Base-by-base conservation (phyloP, 805 yeast species). In the Teunomyces stri region DNA sequence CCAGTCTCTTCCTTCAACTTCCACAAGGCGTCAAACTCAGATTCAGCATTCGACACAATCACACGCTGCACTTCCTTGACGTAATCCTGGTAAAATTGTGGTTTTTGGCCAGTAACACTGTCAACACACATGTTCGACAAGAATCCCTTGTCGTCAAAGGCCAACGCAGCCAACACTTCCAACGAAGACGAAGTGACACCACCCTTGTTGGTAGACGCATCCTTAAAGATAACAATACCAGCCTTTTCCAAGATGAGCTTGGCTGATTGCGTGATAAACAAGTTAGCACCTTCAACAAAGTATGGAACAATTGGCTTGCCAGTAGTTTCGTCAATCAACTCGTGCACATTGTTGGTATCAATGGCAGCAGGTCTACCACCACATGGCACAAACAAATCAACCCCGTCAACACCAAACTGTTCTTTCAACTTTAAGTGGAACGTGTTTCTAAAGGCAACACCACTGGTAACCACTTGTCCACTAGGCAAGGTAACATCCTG, bases 311-410 rank as follows among this genome's bases (percentile, higher is more conserved):
- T 73, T 16, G 87, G 68, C 68, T 85, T 84, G 48, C 94, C 95
- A 27, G 91, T 84, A 59, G 82, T 82, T 35, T 74, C 75, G 66
- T 87, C 89, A 56, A 94, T 80, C 58, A 89, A 80, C 45, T 71
- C 71, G 52, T 75, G 72, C 49, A 91, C 94, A 60, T 87, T 94
- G 66, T 82, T 85, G 53, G 91, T 82, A 66, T 91, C 95, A 65
- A 92, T 84, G 16, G 98, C 95, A 58, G 88, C 92, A 50, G 99
- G 99, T 71, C 99, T 86, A 57, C 99, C 99, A 68, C 99, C 99
- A 70, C 99, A 92, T 49, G 99, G 99, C 37, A 91, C 97, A 70
- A 94, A 91, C 62, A 92, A 73, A 59, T 89, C 90, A 51, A 90
- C 76, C 28, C 78, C 77, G 39, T 80, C 78, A n/a, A 42, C 38